These are phyloP conservation scores for Kingdonia uniflora DNA, from an alignment of 164 flowering plant genomes.

Conservation along the genomic window DNA sequence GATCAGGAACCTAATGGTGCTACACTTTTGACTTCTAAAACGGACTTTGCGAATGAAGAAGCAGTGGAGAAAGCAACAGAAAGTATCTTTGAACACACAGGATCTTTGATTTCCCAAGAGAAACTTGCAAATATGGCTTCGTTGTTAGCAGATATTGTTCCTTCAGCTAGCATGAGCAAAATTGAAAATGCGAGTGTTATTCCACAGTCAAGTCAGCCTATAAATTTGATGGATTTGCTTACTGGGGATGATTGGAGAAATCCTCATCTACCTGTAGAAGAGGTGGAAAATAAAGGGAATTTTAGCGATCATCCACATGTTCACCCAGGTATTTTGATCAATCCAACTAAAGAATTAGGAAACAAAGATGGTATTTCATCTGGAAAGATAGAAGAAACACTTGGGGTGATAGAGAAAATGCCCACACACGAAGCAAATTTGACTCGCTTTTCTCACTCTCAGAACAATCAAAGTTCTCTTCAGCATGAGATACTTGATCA, in stretches of 20 bases:
- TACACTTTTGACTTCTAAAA: too few relatives aligned
- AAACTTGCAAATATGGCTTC: background rate
- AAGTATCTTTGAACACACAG: background rate
- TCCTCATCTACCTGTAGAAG: constrained; percentile 12
- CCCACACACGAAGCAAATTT: constrained; percentile 7
- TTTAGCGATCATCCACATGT: constrained; percentile 1
- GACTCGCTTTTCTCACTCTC: constrained; percentile 5
- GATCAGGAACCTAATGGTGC: background rate
- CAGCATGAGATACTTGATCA: constrained; percentile 44
- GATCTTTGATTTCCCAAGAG: constrained; percentile 3
- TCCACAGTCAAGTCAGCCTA: constrained; percentile 10
- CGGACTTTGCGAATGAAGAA: background rate
- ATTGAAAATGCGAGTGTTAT: constrained; percentile 1
- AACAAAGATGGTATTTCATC: constrained; percentile 4
- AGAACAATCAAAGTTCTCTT: constrained; percentile 18
- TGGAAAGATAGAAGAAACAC: constrained; percentile 7
- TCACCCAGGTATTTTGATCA: constrained; percentile 2
- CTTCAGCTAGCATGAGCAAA: constrained; percentile 5
- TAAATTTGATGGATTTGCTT: constrained; percentile 19
- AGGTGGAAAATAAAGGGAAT: constrained; percentile 3
- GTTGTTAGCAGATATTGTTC: constrained; percentile 1
- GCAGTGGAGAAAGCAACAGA: too few relatives aligned
- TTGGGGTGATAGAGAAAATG: constrained; percentile 8
- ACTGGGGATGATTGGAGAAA: constrained; percentile 18
- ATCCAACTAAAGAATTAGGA: constrained; percentile 4